Conservation (phyloP, 1,139 yeast genomes). For the Waltiozyma sp. region DNA sequence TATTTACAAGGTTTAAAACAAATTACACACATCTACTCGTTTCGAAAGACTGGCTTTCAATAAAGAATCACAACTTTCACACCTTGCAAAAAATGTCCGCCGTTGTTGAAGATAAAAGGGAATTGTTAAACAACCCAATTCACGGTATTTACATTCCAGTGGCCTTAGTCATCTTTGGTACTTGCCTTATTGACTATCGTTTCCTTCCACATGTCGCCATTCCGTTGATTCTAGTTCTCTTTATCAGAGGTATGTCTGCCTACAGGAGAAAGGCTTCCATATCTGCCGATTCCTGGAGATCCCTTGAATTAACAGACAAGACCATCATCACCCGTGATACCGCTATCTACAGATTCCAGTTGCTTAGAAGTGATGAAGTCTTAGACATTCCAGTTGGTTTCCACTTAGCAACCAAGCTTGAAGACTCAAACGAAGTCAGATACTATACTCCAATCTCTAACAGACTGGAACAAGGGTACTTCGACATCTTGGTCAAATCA, state of each 20-base stretch:
- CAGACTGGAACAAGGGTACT: constrained; percentile 57
- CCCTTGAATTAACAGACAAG: constrained; percentile 59
- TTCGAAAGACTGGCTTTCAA: too few species aligned
- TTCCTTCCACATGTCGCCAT: constrained; percentile 37
- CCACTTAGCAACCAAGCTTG: constrained; percentile 49
- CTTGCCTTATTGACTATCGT: constrained; percentile 39
- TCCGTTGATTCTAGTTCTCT: constrained; percentile 35
- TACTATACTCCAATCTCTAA: constrained; percentile 70
- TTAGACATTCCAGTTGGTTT: constrained; percentile 65
- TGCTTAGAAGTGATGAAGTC: constrained; percentile 47
- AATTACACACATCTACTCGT: too few species aligned
- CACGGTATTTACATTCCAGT: constrained; percentile 68
- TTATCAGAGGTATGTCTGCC: constrained; percentile 37
- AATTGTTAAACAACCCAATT: constrained; percentile 41
- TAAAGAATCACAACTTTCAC: too few species aligned
- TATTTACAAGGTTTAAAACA: too few species aligned
- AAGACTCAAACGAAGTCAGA: constrained; percentile 39
- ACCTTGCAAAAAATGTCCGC: neutral
- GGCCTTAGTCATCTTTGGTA: constrained; percentile 50
- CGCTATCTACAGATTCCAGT: constrained; percentile 63
- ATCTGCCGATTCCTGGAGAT: constrained; percentile 43
- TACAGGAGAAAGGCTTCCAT: constrained; percentile 33
- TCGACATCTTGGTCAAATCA: constrained; percentile 65
- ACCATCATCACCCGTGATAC: constrained; percentile 58
- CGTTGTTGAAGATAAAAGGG: constrained; percentile 8